phyloP scores from a whole-genome alignment of 495 filamentous ascomycete genomes.

The Tuber umbilicatum region DNA sequence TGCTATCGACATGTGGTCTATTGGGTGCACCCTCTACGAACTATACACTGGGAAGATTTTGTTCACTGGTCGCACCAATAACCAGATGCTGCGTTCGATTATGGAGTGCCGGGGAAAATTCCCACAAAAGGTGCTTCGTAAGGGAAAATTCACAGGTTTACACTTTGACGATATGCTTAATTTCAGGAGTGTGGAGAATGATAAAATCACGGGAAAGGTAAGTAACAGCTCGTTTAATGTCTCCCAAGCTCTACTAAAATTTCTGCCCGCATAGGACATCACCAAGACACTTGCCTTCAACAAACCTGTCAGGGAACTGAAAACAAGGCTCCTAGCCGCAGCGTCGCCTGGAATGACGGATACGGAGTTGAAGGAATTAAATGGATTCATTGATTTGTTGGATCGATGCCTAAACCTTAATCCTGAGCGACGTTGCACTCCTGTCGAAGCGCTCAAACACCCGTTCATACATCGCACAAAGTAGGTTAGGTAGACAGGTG shows the following conservation, averaged over 20 bases:
- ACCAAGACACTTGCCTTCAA: conserved; percentile 64
- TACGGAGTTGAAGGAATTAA: conserved; percentile 68
- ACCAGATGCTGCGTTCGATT: conserved; percentile 91
- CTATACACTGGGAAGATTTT: conserved; percentile 96
- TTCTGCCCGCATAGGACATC: conserved; percentile 49
- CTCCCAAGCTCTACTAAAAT: conserved; percentile 22
- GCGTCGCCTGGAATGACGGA: conserved; percentile 63
- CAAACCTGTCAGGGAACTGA: conserved; percentile 76
- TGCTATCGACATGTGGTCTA: conserved; percentile 93
- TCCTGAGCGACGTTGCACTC: conserved; percentile 85
- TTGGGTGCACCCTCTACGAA: conserved; percentile 94
- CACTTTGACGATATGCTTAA: conserved; percentile 86
- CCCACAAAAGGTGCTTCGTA: conserved; percentile 74
- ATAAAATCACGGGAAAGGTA: conserved; percentile 76
- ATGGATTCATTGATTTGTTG: conserved; percentile 74
- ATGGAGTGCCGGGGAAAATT: conserved; percentile 96
- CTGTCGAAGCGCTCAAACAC: conserved; percentile 79
- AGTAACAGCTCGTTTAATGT: conserved; percentile 23
- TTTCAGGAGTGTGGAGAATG: conserved; percentile 78
- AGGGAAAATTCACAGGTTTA: conserved; percentile 60
- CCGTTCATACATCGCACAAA: conserved; percentile 56
- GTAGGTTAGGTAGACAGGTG: conserved; percentile 12
- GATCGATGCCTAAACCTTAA: conserved; percentile 83
- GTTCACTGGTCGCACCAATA: conserved; percentile 91
- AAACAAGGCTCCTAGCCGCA: conserved; percentile 65